phyloP scores from a whole-genome alignment of 768 basidiomycete species.

The Lentinula guzmanii region DNA sequence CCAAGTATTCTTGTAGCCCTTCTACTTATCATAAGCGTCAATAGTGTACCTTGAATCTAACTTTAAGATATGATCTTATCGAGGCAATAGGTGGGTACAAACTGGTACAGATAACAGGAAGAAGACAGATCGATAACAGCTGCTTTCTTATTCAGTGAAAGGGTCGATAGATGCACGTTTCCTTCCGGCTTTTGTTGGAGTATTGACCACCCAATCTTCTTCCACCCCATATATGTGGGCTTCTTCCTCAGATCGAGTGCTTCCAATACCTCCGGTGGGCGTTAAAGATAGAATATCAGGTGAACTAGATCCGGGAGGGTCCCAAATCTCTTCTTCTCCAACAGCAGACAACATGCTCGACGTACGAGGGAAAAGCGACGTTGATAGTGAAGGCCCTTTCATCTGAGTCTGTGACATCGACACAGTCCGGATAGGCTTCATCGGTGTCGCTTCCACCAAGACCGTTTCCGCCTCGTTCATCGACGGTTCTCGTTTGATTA shows the following conservation, averaged over 20 bases:
- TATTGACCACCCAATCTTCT: neutral
- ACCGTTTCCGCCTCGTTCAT: constrained; percentile 23
- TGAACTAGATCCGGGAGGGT: constrained; percentile 31
- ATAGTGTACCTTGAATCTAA: constrained; percentile 2
- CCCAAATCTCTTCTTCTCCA: constrained; percentile 31
- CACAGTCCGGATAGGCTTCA: constrained; percentile 25
- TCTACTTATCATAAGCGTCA: neutral
- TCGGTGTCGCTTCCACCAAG: constrained; percentile 54
- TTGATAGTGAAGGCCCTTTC: constrained; percentile 1
- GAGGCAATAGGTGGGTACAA: no score
- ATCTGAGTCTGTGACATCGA: constrained; percentile 6
- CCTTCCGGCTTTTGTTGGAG: neutral
- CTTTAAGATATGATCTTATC: neutral
- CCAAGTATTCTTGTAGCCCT: neutral
- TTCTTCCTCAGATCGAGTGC: neutral
- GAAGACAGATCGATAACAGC: no score
- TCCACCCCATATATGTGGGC: neutral
- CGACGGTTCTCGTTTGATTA: neutral
- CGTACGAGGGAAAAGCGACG: constrained; percentile 2
- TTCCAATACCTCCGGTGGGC: neutral
- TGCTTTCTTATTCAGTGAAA: no score
- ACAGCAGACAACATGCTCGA: constrained; percentile 5
- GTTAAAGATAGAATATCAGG: constrained; percentile 33
- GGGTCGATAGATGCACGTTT: neutral
- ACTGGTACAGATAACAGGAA: no score